These are phyloP conservation scores for Suillus weaverae DNA, from an alignment of 768 basidiomycete species.

Conservation along the genomic window DNA sequence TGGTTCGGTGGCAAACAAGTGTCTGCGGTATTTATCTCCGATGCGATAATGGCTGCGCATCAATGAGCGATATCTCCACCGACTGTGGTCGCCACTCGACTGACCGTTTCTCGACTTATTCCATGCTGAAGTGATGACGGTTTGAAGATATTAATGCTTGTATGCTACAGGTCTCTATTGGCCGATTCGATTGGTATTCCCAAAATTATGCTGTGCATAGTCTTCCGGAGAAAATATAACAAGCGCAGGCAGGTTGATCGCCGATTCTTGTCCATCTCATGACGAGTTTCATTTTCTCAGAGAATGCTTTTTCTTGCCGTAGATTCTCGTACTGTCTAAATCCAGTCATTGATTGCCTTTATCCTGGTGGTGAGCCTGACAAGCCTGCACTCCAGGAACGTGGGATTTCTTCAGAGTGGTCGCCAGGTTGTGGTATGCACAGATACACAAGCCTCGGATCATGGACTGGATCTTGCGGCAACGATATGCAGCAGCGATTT, in stretches of 20 bases:
- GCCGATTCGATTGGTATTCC: conserved; percentile 29
- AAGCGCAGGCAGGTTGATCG: conserved; percentile 41
- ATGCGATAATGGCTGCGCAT: conserved; percentile 92
- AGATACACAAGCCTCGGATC: background rate
- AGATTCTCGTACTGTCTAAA: conserved; percentile 22
- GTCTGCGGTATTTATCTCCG: conserved; percentile 85
- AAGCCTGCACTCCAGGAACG: conserved; percentile 3
- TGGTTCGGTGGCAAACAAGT: conserved; percentile 96
- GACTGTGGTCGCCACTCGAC: conserved; percentile 7
- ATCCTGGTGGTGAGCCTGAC: conserved; percentile 6
- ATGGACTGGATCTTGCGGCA: background rate
- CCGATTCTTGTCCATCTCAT: conserved; percentile 29
- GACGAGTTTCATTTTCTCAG: conserved; percentile 32
- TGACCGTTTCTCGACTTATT: conserved; percentile 26
- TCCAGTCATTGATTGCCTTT: conserved; percentile 7
- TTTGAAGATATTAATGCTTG: conserved; percentile 32
- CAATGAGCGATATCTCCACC: conserved; percentile 45
- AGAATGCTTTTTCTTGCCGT: conserved; percentile 31
- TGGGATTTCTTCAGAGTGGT: conserved; percentile 5
- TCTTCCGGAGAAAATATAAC: conserved; percentile 25
- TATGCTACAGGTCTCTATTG: conserved; percentile 28
- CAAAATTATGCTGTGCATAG: conserved; percentile 33
- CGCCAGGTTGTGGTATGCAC: background rate
- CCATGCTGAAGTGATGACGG: conserved; percentile 28
- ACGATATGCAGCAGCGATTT: background rate